Evolutionary conservation across 805 yeast species (phyloP).

Genomic region (Metschnikowia gelsemii): DNA sequence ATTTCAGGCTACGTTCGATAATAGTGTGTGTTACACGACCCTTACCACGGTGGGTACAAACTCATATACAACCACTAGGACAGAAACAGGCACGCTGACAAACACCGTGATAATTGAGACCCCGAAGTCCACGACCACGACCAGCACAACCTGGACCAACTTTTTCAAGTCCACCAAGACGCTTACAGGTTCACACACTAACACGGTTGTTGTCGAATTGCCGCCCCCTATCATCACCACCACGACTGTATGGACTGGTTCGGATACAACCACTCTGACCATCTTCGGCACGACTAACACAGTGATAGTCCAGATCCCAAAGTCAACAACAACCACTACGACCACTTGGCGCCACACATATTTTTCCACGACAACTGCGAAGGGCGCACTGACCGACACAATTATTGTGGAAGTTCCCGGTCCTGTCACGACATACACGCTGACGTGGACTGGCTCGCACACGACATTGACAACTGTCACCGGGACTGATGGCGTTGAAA

Average conservation of each 20-base stretch:
- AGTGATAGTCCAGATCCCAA: conserved; percentile 15
- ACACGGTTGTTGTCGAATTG: conserved; percentile 15
- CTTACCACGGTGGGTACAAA: conserved; percentile 9
- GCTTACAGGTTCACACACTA: background rate
- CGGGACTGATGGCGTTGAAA: conserved; percentile 7
- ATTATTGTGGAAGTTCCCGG: conserved; percentile 21
- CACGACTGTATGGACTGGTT: conserved; percentile 14
- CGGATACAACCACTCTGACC: conserved; percentile 6
- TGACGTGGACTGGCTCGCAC: conserved; percentile 17
- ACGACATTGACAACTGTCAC: conserved; percentile 17
- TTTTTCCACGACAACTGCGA: conserved; percentile 10
- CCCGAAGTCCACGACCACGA: conserved; percentile 15
- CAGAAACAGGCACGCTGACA: conserved; percentile 8
- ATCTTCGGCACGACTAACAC: conserved; percentile 9
- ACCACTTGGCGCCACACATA: conserved; percentile 11
- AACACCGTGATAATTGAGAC: conserved; percentile 18
- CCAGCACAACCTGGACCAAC: conserved; percentile 11
- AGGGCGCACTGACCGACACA: conserved; percentile 15
- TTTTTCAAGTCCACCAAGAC: conserved; percentile 3
- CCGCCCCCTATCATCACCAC: conserved; percentile 12
- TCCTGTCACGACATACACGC: conserved; percentile 18
- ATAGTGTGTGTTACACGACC: conserved; percentile 10
- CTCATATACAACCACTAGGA: conserved; percentile 13
- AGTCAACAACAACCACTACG: conserved; percentile 10
- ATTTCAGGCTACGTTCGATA: conserved; percentile 11